These are phyloP conservation scores for Pseudopithomyces chartarum DNA, from an alignment of 2,329 filamentous ascomycete genomes.

Conservation along the genomic window DNA sequence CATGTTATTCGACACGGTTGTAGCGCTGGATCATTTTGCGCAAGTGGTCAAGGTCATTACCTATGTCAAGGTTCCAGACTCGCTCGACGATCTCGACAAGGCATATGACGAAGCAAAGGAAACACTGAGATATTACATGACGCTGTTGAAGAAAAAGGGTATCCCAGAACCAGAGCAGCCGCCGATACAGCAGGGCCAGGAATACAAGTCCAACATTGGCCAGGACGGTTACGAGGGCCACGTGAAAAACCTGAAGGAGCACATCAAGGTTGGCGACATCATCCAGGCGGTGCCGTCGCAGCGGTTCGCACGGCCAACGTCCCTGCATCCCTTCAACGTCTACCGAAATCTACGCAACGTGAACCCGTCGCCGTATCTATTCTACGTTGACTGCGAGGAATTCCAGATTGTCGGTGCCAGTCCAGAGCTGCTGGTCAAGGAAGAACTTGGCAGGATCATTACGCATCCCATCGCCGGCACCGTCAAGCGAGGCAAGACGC, in stretches of 20 bases:
- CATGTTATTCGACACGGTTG: slow-evolving; percentile 94
- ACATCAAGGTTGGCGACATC: slow-evolving; percentile 91
- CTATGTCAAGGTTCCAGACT: slow-evolving; percentile 72
- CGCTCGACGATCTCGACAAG: slow-evolving; percentile 60
- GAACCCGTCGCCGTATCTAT: slow-evolving; percentile 96
- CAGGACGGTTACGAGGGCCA: slow-evolving; percentile 87
- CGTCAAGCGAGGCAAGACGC: slow-evolving; percentile 80
- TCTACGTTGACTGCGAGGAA: slow-evolving; percentile 88
- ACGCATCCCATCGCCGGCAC: slow-evolving; percentile 98
- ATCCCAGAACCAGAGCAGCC: slow-evolving; percentile 78
- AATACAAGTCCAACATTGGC: slow-evolving; percentile 92
- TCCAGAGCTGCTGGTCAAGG: slow-evolving; percentile 92
- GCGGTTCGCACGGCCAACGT: slow-evolving; percentile 85
- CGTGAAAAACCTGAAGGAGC: slow-evolving; percentile 82
- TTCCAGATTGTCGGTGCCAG: slow-evolving; percentile 97
- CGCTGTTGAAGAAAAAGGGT: slow-evolving; percentile 73
- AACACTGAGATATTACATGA: slow-evolving; percentile 70
- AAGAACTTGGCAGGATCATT: slow-evolving; percentile 83
- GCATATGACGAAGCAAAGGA: slow-evolving; percentile 72
- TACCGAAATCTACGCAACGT: slow-evolving; percentile 96
- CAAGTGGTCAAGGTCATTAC: slow-evolving; percentile 93
- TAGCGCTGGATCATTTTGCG: slow-evolving; percentile 94
- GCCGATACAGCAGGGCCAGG: slow-evolving; percentile 72
- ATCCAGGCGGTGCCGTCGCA: slow-evolving; percentile 98
- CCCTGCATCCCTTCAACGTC: slow-evolving; percentile 95